Base-by-base conservation (phyloP, 352 stramenopile genomes). In the Globisporangium spinosum region DNA sequence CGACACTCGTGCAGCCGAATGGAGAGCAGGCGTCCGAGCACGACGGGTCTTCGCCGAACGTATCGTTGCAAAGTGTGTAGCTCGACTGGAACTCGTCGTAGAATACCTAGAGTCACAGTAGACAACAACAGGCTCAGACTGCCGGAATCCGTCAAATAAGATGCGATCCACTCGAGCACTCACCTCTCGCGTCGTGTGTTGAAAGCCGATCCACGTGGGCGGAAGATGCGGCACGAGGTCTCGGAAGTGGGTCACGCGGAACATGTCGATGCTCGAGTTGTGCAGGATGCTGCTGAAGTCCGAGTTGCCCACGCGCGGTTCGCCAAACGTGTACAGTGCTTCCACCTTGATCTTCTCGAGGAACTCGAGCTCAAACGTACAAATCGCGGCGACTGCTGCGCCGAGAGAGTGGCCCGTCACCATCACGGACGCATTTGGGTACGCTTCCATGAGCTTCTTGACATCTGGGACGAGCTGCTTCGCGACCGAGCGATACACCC, bases 221-320 rank as follows among this genome's bases (percentile, higher is more conserved):
- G 88, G 88, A 13, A 95, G 69, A 40, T 95, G 88, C 15, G 85
- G 85, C 49, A 95, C 88, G 20, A 87, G 62, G 58, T 95, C 88
- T 1, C 83, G 80, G 54, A 86, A 94, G 62, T 95, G 88, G 15
- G 85, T 95, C 20, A 95, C 53, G 8, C 88, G 82, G 49, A 83
- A 90, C 9, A 91, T 65, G n/a, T 92, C 66, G 55, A 83, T 82
- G 40, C 80, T 77, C 20, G 80, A 70, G 34, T 81, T 80, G 53
- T 77, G 75, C 40, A 94, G 71, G 32, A 77, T 59, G 6, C n/a
- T 61, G 58, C 80, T 88, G 57, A 95, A 95, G 49, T 79, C 76
- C 10, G 56, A 64, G 61, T 93, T 95, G 32, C 88, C 88, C 17
- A 91, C 84, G 4, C 88, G 83, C 1, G 88, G 88, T 25, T 91